A percentile compares a stretch with the other conserved stretches of the same genome.
These are phyloP conservation scores for Alternaria atra DNA, from an alignment of 2,329 filamentous ascomycete species.

Conservation along the genomic window DNA sequence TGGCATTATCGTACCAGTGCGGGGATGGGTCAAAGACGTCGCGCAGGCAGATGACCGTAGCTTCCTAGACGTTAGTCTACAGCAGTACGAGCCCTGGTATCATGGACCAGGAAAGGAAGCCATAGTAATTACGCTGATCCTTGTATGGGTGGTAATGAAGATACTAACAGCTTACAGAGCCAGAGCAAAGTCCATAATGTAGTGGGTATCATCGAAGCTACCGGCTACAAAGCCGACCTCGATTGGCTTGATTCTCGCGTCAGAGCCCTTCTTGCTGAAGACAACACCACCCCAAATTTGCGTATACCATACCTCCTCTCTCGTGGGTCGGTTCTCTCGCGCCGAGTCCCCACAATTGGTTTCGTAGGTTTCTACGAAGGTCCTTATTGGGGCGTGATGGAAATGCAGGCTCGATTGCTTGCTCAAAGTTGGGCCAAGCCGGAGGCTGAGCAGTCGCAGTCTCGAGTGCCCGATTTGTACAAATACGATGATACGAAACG, in stretches of 20 bases:
- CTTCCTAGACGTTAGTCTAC: conserved; percentile 15
- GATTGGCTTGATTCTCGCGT: conserved; percentile 69
- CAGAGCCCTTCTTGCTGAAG: conserved; percentile 62
- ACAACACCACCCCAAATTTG: conserved; percentile 64
- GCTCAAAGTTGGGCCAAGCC: conserved; percentile 64
- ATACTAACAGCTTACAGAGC: conserved; percentile 18
- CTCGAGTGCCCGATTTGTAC: conserved; percentile 13
- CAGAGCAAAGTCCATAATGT: conserved; percentile 20
- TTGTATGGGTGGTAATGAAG: neutral
- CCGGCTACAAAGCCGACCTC: conserved; percentile 74
- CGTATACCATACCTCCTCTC: conserved; percentile 65
- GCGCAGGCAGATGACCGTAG: conserved; percentile 10
- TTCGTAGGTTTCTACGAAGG: conserved; percentile 87
- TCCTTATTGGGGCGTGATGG: conserved; percentile 87
- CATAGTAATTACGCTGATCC: conserved; percentile 8
- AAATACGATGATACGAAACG: conserved; percentile 27
- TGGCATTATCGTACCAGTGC: conserved; percentile 56
- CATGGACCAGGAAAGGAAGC: neutral
- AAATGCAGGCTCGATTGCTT: conserved; percentile 81
- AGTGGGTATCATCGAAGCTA: conserved; percentile 74
- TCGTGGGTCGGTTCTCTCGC: conserved; percentile 71
- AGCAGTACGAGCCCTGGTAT: conserved; percentile 27
- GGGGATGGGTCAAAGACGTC: conserved; percentile 48
- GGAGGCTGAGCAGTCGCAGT: conserved; percentile 26
- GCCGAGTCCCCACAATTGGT: conserved; percentile 69